These are phyloP conservation scores for Lipomyces chichibuensis DNA, from an alignment of 805 yeast genomes.

Conservation along the genomic window DNA sequence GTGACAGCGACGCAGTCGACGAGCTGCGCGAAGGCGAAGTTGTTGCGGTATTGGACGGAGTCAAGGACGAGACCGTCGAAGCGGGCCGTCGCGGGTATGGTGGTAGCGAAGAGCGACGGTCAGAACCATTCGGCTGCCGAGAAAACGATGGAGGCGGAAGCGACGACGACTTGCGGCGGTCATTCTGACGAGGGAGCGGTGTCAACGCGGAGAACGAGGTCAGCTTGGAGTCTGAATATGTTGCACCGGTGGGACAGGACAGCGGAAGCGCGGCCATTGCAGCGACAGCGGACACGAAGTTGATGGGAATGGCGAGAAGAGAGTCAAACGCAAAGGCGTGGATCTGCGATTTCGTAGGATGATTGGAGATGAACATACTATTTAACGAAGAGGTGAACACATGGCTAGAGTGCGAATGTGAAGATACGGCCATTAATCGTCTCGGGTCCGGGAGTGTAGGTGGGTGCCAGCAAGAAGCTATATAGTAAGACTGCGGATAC, in stretches of 20 bases:
- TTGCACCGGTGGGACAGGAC: neutral
- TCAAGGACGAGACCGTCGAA: neutral
- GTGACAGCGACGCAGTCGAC: neutral
- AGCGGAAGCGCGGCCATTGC: neutral
- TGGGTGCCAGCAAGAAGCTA: neutral
- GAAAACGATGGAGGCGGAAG: neutral
- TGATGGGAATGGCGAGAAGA: neutral
- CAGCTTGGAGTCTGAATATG: neutral
- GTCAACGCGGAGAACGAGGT: no score
- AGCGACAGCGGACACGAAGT: neutral
- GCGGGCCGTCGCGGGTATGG: no score
- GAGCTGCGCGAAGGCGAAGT: constrained; percentile 10
- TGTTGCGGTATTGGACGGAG: neutral
- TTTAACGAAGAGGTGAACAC: neutral
- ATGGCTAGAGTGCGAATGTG: neutral
- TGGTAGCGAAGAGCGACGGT: neutral
- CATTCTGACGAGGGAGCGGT: neutral
- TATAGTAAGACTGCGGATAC: neutral
- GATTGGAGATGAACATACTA: neutral
- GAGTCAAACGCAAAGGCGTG: constrained; percentile 1
- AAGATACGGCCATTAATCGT: neutral
- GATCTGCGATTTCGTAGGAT: neutral
- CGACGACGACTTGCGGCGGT: constrained; percentile 3
- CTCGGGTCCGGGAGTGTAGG: no score
- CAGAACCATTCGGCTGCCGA: neutral